Evolutionary conservation across 2,329 filamentous ascomycete genomes (phyloP).

Genomic region (Aspergillus niger): DNA sequence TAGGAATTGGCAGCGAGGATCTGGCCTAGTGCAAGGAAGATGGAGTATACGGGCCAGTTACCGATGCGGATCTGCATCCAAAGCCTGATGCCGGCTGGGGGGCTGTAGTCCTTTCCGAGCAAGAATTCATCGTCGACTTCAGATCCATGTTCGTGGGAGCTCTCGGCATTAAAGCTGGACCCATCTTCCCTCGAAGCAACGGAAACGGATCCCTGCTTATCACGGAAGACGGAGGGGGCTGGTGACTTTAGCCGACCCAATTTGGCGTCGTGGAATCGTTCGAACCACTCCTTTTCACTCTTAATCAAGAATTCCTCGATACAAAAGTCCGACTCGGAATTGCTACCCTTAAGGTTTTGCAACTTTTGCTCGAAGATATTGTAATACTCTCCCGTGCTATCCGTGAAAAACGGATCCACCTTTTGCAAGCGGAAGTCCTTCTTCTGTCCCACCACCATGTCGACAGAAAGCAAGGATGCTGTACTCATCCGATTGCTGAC

Average conservation of each 20-base stretch:
- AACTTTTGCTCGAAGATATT: conserved; percentile 60
- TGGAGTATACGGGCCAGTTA: conserved; percentile 64
- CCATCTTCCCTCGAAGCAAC: conserved; percentile 44
- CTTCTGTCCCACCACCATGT: conserved; percentile 60
- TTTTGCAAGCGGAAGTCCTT: conserved; percentile 64
- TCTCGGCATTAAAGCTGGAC: conserved; percentile 31
- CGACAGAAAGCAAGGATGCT: conserved; percentile 54
- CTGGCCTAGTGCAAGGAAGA: conserved; percentile 62
- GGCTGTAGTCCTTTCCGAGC: conserved; percentile 56
- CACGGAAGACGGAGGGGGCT: conserved; percentile 32
- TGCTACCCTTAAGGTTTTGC: conserved; percentile 55
- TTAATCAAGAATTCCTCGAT: conserved; percentile 66
- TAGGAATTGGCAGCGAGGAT: conserved; percentile 66
- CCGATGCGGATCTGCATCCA: conserved; percentile 57
- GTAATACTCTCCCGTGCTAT: conserved; percentile 62
- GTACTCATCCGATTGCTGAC: conserved; percentile 36
- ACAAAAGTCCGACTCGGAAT: conserved; percentile 60
- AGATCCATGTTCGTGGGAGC: conserved; percentile 23
- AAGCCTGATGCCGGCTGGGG: conserved; percentile 58
- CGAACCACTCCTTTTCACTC: conserved; percentile 68
- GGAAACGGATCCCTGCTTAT: conserved; percentile 35
- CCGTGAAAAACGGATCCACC: conserved; percentile 67
- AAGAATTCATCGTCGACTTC: conserved; percentile 55
- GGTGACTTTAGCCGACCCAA: conserved; percentile 52
- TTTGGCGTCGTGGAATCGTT: conserved; percentile 58